Evolutionary conservation across 1,284 basidiomycete species (phyloP), one percentile per base, ranked within the genome.

Genomic region (Entoloma clypeatum): DNA sequence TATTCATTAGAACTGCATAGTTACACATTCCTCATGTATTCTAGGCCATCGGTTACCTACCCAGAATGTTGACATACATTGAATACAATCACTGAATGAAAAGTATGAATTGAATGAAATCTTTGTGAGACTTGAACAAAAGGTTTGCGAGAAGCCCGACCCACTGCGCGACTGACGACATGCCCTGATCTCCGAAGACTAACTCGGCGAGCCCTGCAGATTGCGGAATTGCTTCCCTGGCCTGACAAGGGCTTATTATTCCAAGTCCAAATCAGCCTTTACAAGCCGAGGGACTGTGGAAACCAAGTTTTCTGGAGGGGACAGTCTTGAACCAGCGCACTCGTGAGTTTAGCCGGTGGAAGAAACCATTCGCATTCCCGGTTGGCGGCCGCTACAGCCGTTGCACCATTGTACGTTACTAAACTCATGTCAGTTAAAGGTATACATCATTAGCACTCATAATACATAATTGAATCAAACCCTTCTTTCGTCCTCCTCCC

Each of bases 251-350:
- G 64, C 79, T 65, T 60, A 83, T 86, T 87, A 87, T 81, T 81
- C 83, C 81, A 77, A 76, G 72, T 67, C 64, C 66, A 56, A 51
- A 48, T 71, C 79, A 75, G 58, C 23, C 64, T 75, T 80, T 87
- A 66, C 77, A 72, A 61, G 47, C 63, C 68, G 76, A 71, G 67
- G 71, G 62, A 68, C 70, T 74, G 72, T 75, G 79, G 75, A 72
- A 62, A 83, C 85, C 82, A 87, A 87, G 81, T 87, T 87, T 85
- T 87, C 85, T 78, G 82, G 83, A 87, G 86, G 84, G 82, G 80
- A 78, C 78, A 73, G 81, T 74, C 81, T 87, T 81, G 85, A 86
- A 86, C 80, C 79, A 84, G 84, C 84, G 86, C 86, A 77, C 84
- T 73, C 62, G 67, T 67, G 72, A 63, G 62, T 63, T 60, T 50